Percentiles rank a stretch among this genome's conserved stretches.
Conservation (phyloP, 1,139 yeast genomes). For the Yamadazyma taylorii region DNA sequence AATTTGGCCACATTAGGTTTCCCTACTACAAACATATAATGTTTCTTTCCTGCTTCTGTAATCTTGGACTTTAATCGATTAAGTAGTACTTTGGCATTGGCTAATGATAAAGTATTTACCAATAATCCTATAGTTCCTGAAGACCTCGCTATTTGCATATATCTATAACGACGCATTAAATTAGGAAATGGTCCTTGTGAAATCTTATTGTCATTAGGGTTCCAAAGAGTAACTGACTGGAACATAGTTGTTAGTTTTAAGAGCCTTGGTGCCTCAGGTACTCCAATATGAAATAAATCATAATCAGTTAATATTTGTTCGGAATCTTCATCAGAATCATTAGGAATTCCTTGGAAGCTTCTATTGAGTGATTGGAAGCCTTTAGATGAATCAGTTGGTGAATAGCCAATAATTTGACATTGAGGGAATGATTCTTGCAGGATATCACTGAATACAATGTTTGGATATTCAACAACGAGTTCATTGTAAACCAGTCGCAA, state of each 20-base stretch:
- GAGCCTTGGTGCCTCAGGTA: slow-evolving; percentile 77
- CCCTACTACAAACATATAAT: slow-evolving; percentile 92
- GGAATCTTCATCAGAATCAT: slow-evolving; percentile 19
- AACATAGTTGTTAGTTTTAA: slow-evolving; percentile 75
- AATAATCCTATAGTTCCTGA: slow-evolving; percentile 91
- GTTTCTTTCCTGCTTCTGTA: slow-evolving; percentile 79
- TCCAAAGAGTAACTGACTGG: slow-evolving; percentile 48
- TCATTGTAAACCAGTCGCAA: slow-evolving; percentile 32
- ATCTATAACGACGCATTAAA: slow-evolving; percentile 77
- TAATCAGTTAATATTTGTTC: slow-evolving; percentile 35
- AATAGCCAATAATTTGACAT: slow-evolving; percentile 45
- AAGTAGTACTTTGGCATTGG: slow-evolving; percentile 65
- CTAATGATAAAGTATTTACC: slow-evolving; percentile 82
- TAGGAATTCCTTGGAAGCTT: slow-evolving; percentile 20
- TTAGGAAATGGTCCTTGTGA: slow-evolving; percentile 69
- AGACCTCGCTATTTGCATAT: slow-evolving; percentile 84
- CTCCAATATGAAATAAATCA: slow-evolving; percentile 65
- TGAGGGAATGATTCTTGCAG: slow-evolving; percentile 18
- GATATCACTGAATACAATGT: slow-evolving; percentile 49
- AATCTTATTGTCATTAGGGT: slow-evolving; percentile 32
- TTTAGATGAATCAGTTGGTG: slow-evolving; percentile 16
- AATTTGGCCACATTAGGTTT: slow-evolving; percentile 97
- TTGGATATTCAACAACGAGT: slow-evolving; percentile 38
- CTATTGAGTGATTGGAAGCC: slow-evolving; percentile 24
- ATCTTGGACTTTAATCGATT: slow-evolving; percentile 61